phyloP scores from a whole-genome alignment of 106 monocot genomes.

The Apostasia ramifera region DNA sequence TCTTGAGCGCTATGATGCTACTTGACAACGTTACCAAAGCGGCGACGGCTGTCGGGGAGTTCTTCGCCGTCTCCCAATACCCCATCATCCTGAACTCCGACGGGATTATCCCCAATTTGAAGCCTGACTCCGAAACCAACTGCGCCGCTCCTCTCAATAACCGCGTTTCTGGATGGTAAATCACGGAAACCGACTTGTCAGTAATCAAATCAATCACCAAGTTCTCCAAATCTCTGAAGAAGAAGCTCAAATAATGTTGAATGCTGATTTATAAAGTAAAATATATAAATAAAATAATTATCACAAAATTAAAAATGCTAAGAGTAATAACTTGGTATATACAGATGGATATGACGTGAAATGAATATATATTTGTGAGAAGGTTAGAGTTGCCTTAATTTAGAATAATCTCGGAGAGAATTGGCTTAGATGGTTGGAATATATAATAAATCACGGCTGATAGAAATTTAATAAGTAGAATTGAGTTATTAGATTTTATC shows the following conservation, averaged over 20 bases:
- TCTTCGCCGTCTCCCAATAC: slow-evolving; percentile 8
- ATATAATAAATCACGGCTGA: too few species aligned
- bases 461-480: too few species aligned
- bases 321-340: too few species aligned
- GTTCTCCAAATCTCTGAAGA: slow-evolving; percentile 2
- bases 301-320: too few species aligned
- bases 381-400: too few species aligned
- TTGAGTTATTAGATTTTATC: too few species aligned
- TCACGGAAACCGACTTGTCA: slow-evolving; percentile 19
- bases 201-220: not conserved
- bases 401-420: too few species aligned
- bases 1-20: slow-evolving; percentile 49
- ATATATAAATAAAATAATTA: too few species aligned
- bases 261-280: too few species aligned
- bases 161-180: slow-evolving; percentile 25
- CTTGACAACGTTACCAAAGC: slow-evolving; percentile 42
- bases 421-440: too few species aligned
- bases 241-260: slow-evolving; percentile 12
- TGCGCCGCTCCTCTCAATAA: slow-evolving; percentile 6
- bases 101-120: slow-evolving; percentile 24
- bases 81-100: slow-evolving; percentile 47
- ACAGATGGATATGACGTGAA: slow-evolving; percentile 5
- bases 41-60: slow-evolving; percentile 12
- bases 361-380: too few species aligned
- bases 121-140: not conserved